Conservation (phyloP, 306 rosid genomes). For the Trifolium pratense region DNA sequence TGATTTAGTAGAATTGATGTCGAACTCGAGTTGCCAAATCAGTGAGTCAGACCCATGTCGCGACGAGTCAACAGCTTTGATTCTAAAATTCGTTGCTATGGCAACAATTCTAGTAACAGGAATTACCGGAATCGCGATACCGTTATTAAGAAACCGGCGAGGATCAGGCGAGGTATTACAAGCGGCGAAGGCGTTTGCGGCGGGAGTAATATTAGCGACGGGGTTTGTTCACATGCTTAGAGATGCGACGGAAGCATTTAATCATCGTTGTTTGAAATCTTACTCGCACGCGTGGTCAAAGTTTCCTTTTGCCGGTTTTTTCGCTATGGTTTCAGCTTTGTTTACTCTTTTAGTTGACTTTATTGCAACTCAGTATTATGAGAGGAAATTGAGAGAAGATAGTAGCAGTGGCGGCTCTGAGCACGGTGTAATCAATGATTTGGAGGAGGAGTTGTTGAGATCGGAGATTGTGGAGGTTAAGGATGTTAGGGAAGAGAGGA, state of each 20-base stretch:
- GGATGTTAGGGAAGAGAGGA: constrained; percentile 62
- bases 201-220: constrained; percentile 88
- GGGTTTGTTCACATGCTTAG: constrained; percentile 84
- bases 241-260: constrained; percentile 51
- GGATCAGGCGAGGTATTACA: constrained; percentile 57
- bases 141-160: constrained; percentile 56
- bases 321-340: constrained; percentile 82
- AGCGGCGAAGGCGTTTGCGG: constrained; percentile 79
- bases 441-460: constrained; percentile 31
- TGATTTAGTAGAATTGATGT: constrained; percentile 41
- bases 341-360: constrained; percentile 78
- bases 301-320: constrained; percentile 81
- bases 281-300: constrained; percentile 58
- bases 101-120: constrained; percentile 73
- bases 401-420: constrained; percentile 21
- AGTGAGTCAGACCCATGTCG: constrained; percentile 58
- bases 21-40: constrained; percentile 50
- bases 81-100: constrained; percentile 69
- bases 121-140: constrained; percentile 65
- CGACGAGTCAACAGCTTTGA: constrained; percentile 63
- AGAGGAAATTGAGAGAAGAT: constrained; percentile 50
- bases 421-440: neutral
- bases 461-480: constrained; percentile 43
- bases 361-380: constrained; percentile 75
- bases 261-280: constrained; percentile 56